Evolutionary conservation across 345 rosid species (phyloP).

Genomic region (Gossypium sturtianum): DNA sequence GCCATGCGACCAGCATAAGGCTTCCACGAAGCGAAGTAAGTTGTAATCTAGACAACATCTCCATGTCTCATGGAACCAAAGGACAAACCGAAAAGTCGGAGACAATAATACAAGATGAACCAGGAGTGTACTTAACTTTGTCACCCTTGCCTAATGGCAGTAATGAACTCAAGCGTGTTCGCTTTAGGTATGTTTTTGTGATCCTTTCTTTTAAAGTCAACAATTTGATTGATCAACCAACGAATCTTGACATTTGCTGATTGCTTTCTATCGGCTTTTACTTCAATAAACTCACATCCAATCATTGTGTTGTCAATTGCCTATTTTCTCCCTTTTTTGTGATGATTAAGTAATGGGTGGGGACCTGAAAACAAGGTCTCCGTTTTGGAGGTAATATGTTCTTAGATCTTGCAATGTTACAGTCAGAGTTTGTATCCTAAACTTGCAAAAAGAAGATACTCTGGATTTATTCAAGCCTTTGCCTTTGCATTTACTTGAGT

Average conservation of each 20-base stretch:
- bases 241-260: not conserved
- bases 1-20: slow-evolving; percentile 28
- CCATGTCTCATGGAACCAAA: slow-evolving; percentile 36
- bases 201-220: not conserved
- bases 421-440: not conserved
- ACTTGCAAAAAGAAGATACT: not conserved
- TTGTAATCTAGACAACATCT: slow-evolving; percentile 19
- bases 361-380: not conserved
- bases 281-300: not conserved
- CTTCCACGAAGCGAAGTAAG: slow-evolving; percentile 34
- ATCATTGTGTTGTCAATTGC: not conserved
- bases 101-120: slow-evolving; percentile 65
- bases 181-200: slow-evolving; percentile 57
- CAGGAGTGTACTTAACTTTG: slow-evolving; percentile 72
- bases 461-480: not conserved
- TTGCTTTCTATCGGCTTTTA: not conserved
- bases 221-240: not conserved
- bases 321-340: not conserved
- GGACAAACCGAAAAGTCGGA: slow-evolving; percentile 46
- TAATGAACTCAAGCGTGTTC: slow-evolving; percentile 74
- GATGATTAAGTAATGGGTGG: not conserved
- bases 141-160: slow-evolving; percentile 53
- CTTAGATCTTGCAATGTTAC: not conserved
- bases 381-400: not conserved
- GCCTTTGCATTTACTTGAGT: not conserved